Evolutionary conservation across 345 rosid genomes (phyloP), one percentile per base, ranked within the genome.

Genomic region (Viola odorata): DNA sequence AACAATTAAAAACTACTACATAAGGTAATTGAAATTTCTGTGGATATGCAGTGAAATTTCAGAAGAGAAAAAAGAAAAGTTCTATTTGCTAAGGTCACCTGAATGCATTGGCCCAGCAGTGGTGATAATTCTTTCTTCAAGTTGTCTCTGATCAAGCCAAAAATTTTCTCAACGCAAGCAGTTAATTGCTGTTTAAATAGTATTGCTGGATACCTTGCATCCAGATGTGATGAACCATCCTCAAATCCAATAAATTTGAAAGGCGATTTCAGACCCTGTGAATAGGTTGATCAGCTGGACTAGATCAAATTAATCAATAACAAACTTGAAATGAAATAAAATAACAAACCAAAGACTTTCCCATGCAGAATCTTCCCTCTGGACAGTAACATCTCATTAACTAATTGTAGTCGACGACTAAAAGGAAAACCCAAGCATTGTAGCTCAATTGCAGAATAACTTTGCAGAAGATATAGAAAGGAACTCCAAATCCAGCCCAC

Each of bases 141-240:
- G 66, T 90, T 85, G 78, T 92, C 99, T 64, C 99, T 90, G 65
- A 92, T 87, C 76, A 92, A 72, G 65, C 99, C 99, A 81, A 89
- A 92, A 12, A 92, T 89, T 83, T 92, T 92, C 84, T 92, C 99
- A 57, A 92, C 96, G 74, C 95, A 92, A 70, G 99, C 91, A 55
- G 97, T 92, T 58, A 92, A 70, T 66, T 92, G 99, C 78, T 92
- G 99, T 71, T 92, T 92, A 64, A 92, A 92, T 52, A 92, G 74
- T 58, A 90, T 80, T 10, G 96, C 97, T 37, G 99, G 99, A 74
- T 84, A 92, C 84, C 95, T 90, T 66, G 99, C 97, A 75, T 92
- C 99, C 68, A 87, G 73, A 64, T 83, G 94, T n/a, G 91, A 74
- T 61, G 70, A 53, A 55, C 90, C 85, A 84, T 85, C 90, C 4